Conservation (phyloP, 352 stramenopile genomes). For the Phytophthora podocarpi region DNA sequence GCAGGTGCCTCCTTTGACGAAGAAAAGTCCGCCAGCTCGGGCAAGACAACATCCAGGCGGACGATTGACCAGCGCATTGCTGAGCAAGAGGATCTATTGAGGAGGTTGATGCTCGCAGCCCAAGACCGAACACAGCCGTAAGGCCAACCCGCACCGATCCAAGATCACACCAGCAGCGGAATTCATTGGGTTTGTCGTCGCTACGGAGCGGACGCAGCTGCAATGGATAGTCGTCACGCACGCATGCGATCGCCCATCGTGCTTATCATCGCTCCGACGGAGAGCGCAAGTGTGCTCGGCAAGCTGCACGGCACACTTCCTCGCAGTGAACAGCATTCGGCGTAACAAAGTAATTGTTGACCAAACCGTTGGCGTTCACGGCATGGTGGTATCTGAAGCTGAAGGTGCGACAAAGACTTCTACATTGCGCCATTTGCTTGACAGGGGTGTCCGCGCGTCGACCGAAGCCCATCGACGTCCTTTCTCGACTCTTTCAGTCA, state of each 20-base stretch:
- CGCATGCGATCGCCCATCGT: conserved; percentile 3
- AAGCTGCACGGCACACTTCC: too few relatives aligned
- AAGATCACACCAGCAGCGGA: conserved; percentile 12
- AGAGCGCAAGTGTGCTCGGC: not conserved
- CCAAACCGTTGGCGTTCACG: too few relatives aligned
- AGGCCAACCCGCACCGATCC: conserved; percentile 1
- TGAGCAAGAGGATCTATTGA: conserved; percentile 41
- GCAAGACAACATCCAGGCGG: conserved; percentile 1
- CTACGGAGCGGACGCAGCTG: not conserved
- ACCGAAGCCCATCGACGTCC: not conserved
- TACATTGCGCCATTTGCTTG: not conserved
- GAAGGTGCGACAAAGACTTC: too few relatives aligned
- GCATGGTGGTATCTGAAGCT: too few relatives aligned
- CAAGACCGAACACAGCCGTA: conserved; percentile 16
- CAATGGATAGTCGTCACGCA: conserved; percentile 25
- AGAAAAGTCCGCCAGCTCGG: not conserved
- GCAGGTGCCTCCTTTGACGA: conserved; percentile 19
- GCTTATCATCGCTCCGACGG: not conserved
- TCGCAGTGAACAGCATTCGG: too few relatives aligned
- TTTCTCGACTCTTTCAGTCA: conserved; percentile 5
- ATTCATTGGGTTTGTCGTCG: conserved; percentile 2
- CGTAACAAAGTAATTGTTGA: too few relatives aligned
- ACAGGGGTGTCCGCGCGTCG: not conserved
- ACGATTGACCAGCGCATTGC: conserved; percentile 38
- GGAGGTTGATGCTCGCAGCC: conserved; percentile 29